Base-by-base conservation (phyloP, 495 filamentous ascomycete genomes). In the Hypoxylon lienhwacheense region DNA sequence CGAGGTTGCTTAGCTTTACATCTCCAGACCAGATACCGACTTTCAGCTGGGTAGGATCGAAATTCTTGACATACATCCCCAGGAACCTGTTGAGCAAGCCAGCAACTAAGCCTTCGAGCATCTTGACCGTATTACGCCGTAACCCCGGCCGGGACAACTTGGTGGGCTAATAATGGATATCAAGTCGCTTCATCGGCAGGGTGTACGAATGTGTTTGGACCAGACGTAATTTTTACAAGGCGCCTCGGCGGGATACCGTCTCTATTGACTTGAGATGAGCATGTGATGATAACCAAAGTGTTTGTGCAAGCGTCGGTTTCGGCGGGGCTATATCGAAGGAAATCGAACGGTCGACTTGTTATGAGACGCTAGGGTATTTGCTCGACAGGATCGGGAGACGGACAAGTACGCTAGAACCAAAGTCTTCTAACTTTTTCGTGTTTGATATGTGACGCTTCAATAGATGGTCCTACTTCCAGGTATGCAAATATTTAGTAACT, bases 61-160 rank as follows among this genome's bases (percentile, higher is more conserved):
- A 97, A 70, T 98, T 98, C 78, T 93, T 91, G 68, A 98, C 90
- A 75, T 97, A 97, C 84, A 97, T 96, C 76, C 95, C 95, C 83
- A 98, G 73, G 73, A 97, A 96, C 73, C 95, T 89, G 75, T 98
- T 98, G 64, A 98, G 85, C 75, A 98, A 78, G 70, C 90, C 95
- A 59, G 93, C 90, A 55, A 84, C 82, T 47, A 85, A 71, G 59
- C 82, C 82, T 77, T 85, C 82, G 66, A 85, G 68, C 82, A 85
- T 85, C 50, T 56, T 70, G 69, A 55, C 47, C 54, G 42, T 64
- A 53, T 50, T 61, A 60, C 65, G 77, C 79, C 77, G 76, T 81
- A 40, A 80, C 76, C 77, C 78, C 50, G 78, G 76, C 77, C 61
- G 76, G 76, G 74, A 49, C 19, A 29, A 31, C 49, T 53, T 53